A percentile compares a stretch with the other conserved stretches of the same genome.
Conservation (phyloP, 1,284 basidiomycete species). For the Ustilago xerochloae region DNA sequence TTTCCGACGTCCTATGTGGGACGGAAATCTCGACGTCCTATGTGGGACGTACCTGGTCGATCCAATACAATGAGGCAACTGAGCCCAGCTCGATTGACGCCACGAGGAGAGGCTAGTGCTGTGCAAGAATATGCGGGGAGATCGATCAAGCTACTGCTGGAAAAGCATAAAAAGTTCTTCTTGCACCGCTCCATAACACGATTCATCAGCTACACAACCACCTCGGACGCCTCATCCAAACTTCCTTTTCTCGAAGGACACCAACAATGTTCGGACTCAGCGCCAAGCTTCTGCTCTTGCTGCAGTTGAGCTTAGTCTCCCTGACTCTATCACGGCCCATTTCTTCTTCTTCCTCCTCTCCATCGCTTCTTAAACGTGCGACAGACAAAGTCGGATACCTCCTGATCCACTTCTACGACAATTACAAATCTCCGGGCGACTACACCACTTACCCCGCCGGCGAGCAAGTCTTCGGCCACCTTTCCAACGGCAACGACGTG, state of each 20-base stretch:
- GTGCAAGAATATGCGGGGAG: too few species aligned
- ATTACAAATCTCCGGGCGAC: constrained; percentile 13
- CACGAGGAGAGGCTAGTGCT: too few species aligned
- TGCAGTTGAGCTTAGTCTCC: constrained; percentile 11
- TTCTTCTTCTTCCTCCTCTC: not conserved
- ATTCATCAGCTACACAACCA: too few species aligned
- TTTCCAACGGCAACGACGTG: constrained; percentile 24
- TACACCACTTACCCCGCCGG: constrained; percentile 32
- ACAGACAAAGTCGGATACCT: constrained; percentile 34
- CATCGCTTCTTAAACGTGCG: constrained; percentile 7
- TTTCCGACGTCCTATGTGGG: not conserved
- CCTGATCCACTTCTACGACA: constrained; percentile 33
- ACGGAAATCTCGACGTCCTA: not conserved
- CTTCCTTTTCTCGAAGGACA: not conserved
- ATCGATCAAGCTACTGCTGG: too few species aligned
- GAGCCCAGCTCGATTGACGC: too few species aligned
- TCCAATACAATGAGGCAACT: too few species aligned
- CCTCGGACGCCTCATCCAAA: not conserved
- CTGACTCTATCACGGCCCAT: not conserved
- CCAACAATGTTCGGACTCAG: constrained; percentile 4
- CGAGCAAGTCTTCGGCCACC: constrained; percentile 31
- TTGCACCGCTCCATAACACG: too few species aligned
- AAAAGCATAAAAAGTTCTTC: too few species aligned
- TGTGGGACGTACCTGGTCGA: too few species aligned
- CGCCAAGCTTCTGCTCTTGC: constrained; percentile 5